Base-by-base conservation (phyloP, 768 basidiomycete species). In the Phlegmacium glaucopus region DNA sequence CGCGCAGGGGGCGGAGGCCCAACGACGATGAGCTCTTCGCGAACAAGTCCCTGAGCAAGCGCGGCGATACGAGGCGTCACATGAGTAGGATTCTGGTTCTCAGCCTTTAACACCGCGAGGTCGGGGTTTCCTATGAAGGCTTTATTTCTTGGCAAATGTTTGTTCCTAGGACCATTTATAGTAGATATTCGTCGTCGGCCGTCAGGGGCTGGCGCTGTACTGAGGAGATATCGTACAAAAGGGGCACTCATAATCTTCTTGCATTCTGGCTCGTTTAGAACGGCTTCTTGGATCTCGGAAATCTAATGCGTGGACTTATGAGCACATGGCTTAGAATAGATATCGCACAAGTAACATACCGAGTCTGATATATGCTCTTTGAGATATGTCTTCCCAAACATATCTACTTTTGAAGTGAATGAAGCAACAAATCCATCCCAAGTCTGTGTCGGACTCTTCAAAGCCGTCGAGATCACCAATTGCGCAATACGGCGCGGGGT, bases 21-120 rank as follows among this genome's bases (percentile, higher is more conserved):
- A 7, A 87, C 62, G 1, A 87, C 76, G 6, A 63, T 49, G 4
- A 89, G 61, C 1, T 65, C 62, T 50, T 86, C 86, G 17, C 68
- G 70, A 42, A 87, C 81, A 0, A 77, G 69, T 0, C 75, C 73
- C 7, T 58, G 27, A 0, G 83, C 78, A 7, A 88, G 61, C 8
- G 64, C 55, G 5, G 72, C 73, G 37, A 90, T 80, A 15, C 71
- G 67, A 0, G 80, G 79, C 0, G 86, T 88, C 7, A 90, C 84
- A 39, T 78, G 77, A 0, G 85, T 87, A 4, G 68, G 64, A 13
- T 62, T 74, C 53, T 80, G 79, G 26, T 76, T 74, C 51, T 80
- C 78, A 0, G 72, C 61, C 17, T 71, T 77, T 13, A 88, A 68
- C 2, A 85, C 78, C 1, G 72, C 75, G 4, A 77, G 53, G 54